phyloP scores from a whole-genome alignment of 305 asterid species.

The Fraxinus nigra region DNA sequence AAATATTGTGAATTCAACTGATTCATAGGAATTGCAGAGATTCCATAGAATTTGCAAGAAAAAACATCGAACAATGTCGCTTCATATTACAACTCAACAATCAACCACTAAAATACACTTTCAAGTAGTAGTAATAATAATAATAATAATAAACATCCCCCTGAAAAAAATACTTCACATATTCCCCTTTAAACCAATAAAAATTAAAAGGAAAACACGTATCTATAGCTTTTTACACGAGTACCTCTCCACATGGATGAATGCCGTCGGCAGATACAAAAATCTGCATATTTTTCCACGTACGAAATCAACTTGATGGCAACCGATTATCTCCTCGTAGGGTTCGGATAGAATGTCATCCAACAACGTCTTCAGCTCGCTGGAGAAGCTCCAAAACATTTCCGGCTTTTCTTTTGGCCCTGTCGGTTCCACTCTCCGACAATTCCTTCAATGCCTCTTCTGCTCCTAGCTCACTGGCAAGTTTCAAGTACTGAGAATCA shows the following conservation, averaged over 20 bases:
- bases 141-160: too few relatives aligned
- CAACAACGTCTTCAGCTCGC: conserved; percentile 35
- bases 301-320: neutral
- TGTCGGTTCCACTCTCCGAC: conserved; percentile 78
- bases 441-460: conserved; percentile 80
- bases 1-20: neutral
- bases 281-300: neutral
- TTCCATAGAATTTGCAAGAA: neutral
- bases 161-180: neutral
- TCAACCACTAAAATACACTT: neutral
- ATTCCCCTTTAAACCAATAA: neutral
- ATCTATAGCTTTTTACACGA: neutral
- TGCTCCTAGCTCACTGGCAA: conserved; percentile 72
- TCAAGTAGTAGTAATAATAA: too few relatives aligned
- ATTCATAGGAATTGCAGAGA: neutral
- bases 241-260: neutral
- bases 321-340: neutral
- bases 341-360: conserved; percentile 20
- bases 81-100: neutral
- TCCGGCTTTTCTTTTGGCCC: conserved; percentile 88
- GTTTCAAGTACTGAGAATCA: conserved; percentile 36
- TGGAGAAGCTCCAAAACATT: conserved; percentile 76
- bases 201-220: neutral
- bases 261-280: neutral
- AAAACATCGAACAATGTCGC: neutral